Conservation (phyloP, 192 early-diverging fungal species). For the Lunasporangiospora selenospora region DNA sequence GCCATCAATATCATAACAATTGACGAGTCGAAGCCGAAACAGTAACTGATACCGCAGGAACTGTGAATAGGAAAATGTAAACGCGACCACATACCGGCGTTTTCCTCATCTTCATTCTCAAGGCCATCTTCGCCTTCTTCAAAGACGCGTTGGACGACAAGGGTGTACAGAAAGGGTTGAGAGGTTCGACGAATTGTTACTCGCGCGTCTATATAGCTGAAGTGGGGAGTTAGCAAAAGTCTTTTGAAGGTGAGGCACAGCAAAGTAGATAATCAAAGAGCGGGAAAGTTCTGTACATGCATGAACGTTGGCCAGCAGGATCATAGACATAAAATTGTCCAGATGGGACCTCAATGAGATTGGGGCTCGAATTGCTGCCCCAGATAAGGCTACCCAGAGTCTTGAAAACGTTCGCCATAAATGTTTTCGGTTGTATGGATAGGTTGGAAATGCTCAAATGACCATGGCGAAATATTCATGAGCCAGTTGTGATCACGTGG, state of each 20-base stretch:
- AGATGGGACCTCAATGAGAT: slow-evolving; percentile 54
- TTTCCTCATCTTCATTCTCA: slow-evolving; percentile 45
- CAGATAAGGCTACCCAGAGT: slow-evolving; percentile 66
- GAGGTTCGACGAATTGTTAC: slow-evolving; percentile 67
- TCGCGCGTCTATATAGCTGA: slow-evolving; percentile 63
- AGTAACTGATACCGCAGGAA: neutral
- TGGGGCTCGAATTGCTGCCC: slow-evolving; percentile 53
- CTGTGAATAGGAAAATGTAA: neutral
- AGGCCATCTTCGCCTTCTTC: slow-evolving; percentile 75
- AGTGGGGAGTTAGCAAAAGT: neutral
- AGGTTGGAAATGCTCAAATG: neutral
- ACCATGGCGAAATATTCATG: neutral
- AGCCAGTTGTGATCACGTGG: neutral
- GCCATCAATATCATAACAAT: neutral
- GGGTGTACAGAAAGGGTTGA: slow-evolving; percentile 67
- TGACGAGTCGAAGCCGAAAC: neutral
- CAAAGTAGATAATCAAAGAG: neutral
- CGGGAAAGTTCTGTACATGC: too few relatives aligned
- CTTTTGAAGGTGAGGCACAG: too few relatives aligned
- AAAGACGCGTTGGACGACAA: slow-evolving; percentile 68
- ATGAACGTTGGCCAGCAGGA: too few relatives aligned
- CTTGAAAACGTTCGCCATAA: slow-evolving; percentile 60
- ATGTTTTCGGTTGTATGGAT: neutral
- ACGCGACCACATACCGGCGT: neutral
- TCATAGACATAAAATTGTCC: slow-evolving; percentile 63